Conservation (phyloP, 2,329 filamentous ascomycete species). For the Orbilia javanica region DNA sequence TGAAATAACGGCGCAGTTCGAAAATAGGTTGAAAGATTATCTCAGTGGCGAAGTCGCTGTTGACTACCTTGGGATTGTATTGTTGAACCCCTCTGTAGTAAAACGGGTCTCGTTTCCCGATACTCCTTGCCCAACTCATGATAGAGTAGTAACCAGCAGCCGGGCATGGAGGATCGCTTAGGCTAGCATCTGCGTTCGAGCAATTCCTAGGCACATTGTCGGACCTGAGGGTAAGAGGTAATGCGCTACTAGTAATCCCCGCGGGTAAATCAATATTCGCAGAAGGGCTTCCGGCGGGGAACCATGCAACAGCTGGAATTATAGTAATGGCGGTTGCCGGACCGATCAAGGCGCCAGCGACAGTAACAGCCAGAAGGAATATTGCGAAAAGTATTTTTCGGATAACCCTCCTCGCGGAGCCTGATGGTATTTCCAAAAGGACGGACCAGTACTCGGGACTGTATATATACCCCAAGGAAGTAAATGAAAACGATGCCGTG, state of each 20-base stretch:
- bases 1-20: not conserved
- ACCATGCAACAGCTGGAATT: conserved; percentile 4
- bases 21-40: conserved; percentile 2
- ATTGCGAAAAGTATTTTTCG: not conserved
- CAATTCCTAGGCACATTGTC: not conserved
- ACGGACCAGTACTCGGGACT: conserved; percentile 8
- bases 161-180: not conserved
- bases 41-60: not conserved
- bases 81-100: conserved; percentile 1
- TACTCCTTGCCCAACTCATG: conserved; percentile 6
- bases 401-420: not conserved
- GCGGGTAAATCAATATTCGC: not conserved
- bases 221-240: not conserved
- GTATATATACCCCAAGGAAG: conserved; percentile 3
- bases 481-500: conserved; percentile 14
- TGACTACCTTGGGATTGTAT: conserved; percentile 13
- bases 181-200: not conserved
- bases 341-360: conserved; percentile 10
- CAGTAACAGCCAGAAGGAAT: not conserved
- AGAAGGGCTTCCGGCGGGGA: conserved; percentile 2
- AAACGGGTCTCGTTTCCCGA: not conserved
- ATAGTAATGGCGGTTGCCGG: conserved; percentile 7
- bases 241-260: not conserved
- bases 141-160: conserved; percentile 12
- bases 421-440: conserved; percentile 14